Percentiles rank a stretch among this genome's conserved stretches.
Evolutionary conservation across 495 filamentous ascomycete species (phyloP).

Genomic region (Cladorrhinum samala): DNA sequence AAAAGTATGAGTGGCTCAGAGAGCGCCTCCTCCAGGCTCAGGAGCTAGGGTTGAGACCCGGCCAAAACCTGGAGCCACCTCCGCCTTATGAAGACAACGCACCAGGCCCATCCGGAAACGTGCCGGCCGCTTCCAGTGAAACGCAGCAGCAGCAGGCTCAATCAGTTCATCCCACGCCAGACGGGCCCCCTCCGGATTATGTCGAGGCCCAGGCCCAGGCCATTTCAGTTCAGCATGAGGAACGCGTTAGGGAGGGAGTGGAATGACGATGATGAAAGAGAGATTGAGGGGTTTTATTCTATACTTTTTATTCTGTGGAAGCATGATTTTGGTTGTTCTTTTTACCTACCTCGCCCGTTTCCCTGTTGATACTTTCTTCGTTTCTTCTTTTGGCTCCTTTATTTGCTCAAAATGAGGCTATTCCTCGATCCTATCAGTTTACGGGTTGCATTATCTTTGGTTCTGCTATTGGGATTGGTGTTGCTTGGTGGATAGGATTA

Average conservation of each 20-base stretch:
- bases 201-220: slow-evolving; percentile 82
- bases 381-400: neutral
- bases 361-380: neutral
- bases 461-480: neutral
- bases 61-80: slow-evolving; percentile 64
- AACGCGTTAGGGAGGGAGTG: slow-evolving; percentile 40
- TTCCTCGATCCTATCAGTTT: no score
- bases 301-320: no score
- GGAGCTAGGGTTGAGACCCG: slow-evolving; percentile 53
- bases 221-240: slow-evolving; percentile 48
- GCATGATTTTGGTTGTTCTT: neutral
- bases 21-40: slow-evolving; percentile 74
- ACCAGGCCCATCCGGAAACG: slow-evolving; percentile 11
- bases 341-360: no score
- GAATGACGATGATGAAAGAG: slow-evolving; percentile 31
- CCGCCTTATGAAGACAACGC: slow-evolving; percentile 64
- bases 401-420: neutral
- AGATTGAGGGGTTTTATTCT: neutral
- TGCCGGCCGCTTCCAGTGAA: neutral
- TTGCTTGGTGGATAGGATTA: neutral
- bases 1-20: slow-evolving; percentile 75
- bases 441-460: no score
- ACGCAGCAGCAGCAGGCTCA: slow-evolving; percentile 10
- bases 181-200: slow-evolving; percentile 87
- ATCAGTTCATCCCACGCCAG: slow-evolving; percentile 44